Percentiles rank a stretch among this genome's conserved stretches.
Evolutionary conservation across 2,329 filamentous ascomycete genomes (phyloP).

Genomic region (Dryadomyces quercus-mongolicae): DNA sequence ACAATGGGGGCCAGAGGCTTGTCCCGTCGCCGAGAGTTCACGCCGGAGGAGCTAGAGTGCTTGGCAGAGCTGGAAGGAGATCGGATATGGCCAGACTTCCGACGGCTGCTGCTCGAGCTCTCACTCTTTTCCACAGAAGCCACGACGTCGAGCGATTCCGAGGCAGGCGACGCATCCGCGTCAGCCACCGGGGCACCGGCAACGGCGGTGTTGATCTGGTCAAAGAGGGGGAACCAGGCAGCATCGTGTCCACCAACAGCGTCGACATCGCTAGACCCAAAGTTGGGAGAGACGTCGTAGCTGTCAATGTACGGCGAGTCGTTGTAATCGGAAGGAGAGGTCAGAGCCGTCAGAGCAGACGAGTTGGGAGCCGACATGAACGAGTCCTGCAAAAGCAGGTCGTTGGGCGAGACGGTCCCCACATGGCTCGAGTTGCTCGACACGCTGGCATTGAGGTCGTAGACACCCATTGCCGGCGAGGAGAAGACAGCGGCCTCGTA

Average conservation of each 20-base stretch:
- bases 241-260: slow-evolving; percentile 31
- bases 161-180: slow-evolving; percentile 28
- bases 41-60: slow-evolving; percentile 58
- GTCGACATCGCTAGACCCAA: slow-evolving; percentile 47
- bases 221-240: slow-evolving; percentile 65
- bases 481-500: slow-evolving; percentile 44
- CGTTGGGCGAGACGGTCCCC: slow-evolving; percentile 73
- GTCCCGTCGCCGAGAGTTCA: slow-evolving; percentile 62
- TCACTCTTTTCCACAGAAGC: slow-evolving; percentile 27
- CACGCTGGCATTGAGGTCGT: slow-evolving; percentile 34
- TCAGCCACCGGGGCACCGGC: slow-evolving; percentile 6
- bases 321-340: slow-evolving; percentile 68
- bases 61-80: slow-evolving; percentile 28
- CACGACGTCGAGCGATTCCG: slow-evolving; percentile 8
- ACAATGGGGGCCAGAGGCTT: slow-evolving; percentile 72
- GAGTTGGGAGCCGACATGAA: slow-evolving; percentile 72
- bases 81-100: slow-evolving; percentile 36
- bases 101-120: slow-evolving; percentile 27
- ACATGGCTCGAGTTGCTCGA: slow-evolving; percentile 38
- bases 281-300: slow-evolving; percentile 70
- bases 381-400: slow-evolving; percentile 59
- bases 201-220: slow-evolving; percentile 27
- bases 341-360: slow-evolving; percentile 68
- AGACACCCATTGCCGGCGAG: slow-evolving; percentile 38
- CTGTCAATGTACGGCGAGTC: slow-evolving; percentile 66